A percentile compares a stretch with the other conserved stretches of the same genome.
Conservation (phyloP, 2,329 filamentous ascomycete genomes). For the Penicillium polonicum region DNA sequence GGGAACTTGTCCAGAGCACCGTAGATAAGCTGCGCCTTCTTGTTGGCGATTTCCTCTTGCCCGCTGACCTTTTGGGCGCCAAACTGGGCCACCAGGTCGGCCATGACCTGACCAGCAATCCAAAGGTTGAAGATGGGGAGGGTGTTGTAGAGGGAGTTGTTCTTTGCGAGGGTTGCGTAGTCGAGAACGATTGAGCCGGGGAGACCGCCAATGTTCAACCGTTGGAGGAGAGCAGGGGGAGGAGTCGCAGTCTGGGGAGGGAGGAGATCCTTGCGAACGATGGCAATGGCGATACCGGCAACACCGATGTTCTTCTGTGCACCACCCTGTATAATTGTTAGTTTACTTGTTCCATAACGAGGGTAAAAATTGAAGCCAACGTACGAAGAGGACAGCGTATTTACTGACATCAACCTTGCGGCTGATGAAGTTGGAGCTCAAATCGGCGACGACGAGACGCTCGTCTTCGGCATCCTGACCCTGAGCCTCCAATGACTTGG, state of each 20-base stretch:
- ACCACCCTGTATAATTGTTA: slow-evolving; percentile 51
- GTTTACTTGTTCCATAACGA: background rate
- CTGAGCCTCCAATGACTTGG: slow-evolving; percentile 60
- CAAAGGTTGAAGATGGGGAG: slow-evolving; percentile 93
- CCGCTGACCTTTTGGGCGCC: slow-evolving; percentile 67
- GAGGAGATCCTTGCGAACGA: slow-evolving; percentile 78
- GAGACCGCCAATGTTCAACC: slow-evolving; percentile 68
- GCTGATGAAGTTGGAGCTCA: slow-evolving; percentile 91
- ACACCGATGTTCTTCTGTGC: slow-evolving; percentile 93
- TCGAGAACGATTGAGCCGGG: slow-evolving; percentile 69
- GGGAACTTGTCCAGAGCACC: slow-evolving; percentile 70
- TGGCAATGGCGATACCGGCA: slow-evolving; percentile 80
- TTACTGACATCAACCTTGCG: slow-evolving; percentile 73
- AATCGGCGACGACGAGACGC: slow-evolving; percentile 82
- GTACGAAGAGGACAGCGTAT: slow-evolving; percentile 80
- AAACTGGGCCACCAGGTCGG: slow-evolving; percentile 66
- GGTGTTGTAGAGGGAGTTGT: slow-evolving; percentile 95
- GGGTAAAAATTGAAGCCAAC: slow-evolving; percentile 15
- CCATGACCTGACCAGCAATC: slow-evolving; percentile 83
- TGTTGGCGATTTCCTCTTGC: slow-evolving; percentile 69
- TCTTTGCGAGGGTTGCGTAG: slow-evolving; percentile 83
- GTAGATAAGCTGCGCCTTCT: slow-evolving; percentile 79
- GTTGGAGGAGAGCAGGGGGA: slow-evolving; percentile 65
- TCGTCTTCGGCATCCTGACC: slow-evolving; percentile 59
- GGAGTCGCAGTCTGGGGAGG: slow-evolving; percentile 66